Base-by-base conservation (phyloP, 2,329 filamentous ascomycete species). In the Pseudogymnoascus sp. region DNA sequence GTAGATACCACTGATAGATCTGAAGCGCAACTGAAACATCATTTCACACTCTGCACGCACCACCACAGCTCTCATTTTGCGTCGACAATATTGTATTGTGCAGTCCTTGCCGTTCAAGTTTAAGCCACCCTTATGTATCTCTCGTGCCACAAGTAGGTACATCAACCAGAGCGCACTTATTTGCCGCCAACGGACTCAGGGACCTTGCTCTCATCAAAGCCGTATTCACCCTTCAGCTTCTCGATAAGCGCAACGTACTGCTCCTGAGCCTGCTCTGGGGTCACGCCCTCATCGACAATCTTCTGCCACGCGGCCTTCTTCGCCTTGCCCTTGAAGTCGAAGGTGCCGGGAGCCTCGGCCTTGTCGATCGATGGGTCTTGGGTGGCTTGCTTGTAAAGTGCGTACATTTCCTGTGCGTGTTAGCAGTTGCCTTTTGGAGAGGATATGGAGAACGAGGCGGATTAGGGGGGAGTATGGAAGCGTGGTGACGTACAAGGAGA, bases 231-330 rank as follows among this genome's bases (percentile, higher is more conserved):
- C 82, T 94, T 91, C 71, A 95, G 76, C 70, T 79, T 74, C 75
- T 91, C 85, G 66, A 94, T 84, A 64, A 87, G 78, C 68, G 80
- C 79, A 69, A 95, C 82, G 77, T 96, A 97, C 71, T 82, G 78
- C 73, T 84, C 80, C 82, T 95, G 88, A 17, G 92, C 92, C 66
- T 85, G 75, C 66, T 87, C 81, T 64, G 82, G 71, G 64, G 67
- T 83, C 67, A 85, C 72, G 59, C 81, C 83, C 63, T 85, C 81
- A 64, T 92, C 83, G 70, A 84, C 82, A 65, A 85, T 70, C 71
- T 85, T 81, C 76, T 90, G 78, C 91, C 91, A 96, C 61, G 87
- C 84, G 69, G 80, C 82, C 78, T 86, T 84, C 82, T 95, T 96
- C 70, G 84, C 84, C 79, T 94, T 95, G 77, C 79, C 85, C 89